phyloP scores from a whole-genome alignment of 169 alveolate genomes.

The Plasmodium sp. region DNA sequence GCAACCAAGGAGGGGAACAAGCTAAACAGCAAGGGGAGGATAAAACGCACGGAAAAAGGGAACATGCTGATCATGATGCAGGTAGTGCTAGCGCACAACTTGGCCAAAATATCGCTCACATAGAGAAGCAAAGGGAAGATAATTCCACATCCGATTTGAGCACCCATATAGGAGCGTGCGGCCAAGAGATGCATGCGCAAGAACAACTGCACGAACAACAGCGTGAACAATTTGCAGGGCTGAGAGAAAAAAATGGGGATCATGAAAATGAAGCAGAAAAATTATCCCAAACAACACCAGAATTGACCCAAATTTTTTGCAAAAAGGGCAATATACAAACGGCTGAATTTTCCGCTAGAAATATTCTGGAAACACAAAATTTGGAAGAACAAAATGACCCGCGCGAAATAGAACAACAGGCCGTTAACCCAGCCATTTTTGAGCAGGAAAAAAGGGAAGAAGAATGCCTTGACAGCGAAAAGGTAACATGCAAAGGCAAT shows the following conservation, averaged over 20 bases:
- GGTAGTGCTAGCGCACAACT: neutral
- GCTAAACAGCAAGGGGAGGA: neutral
- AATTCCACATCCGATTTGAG: neutral
- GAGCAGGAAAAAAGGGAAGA: neutral
- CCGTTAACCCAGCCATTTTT: neutral
- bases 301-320: neutral
- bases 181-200: neutral
- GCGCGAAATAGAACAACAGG: neutral
- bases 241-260: neutral
- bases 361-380: neutral
- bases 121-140: neutral
- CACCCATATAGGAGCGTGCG: neutral
- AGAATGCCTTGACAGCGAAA: neutral
- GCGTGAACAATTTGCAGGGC: neutral
- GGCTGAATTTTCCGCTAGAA: neutral
- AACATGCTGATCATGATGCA: neutral
- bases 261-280: neutral
- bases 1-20: neutral
- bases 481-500: neutral
- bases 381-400: neutral
- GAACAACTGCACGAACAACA: neutral
- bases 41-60: neutral
- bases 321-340: neutral
- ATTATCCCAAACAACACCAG: neutral
- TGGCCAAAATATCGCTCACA: neutral